These are phyloP conservation scores for Amanita jacksonii DNA, from an alignment of 768 basidiomycete species.

Conservation along the genomic window DNA sequence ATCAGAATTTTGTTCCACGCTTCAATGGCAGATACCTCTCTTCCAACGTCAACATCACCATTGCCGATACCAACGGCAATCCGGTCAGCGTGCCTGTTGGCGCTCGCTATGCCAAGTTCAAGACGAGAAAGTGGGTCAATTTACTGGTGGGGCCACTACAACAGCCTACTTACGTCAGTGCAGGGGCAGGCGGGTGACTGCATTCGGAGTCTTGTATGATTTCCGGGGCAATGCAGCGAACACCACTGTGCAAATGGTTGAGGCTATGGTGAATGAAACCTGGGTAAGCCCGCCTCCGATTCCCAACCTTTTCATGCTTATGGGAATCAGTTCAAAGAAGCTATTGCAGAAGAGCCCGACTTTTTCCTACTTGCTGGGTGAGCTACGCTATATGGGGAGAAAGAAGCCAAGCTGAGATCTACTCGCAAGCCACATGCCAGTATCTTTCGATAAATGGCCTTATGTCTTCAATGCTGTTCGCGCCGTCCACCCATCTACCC, in stretches of 20 bases:
- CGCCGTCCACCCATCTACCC: conserved; percentile 56
- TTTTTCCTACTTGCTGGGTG: conserved; percentile 70
- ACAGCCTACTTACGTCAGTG: neutral
- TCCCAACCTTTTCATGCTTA: neutral
- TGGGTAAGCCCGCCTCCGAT: conserved; percentile 42
- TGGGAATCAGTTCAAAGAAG: conserved; percentile 53
- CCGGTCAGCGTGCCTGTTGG: conserved; percentile 29
- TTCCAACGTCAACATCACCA: conserved; percentile 81
- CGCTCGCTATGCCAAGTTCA: conserved; percentile 61
- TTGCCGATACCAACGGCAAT: conserved; percentile 32
- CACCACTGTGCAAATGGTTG: conserved; percentile 67
- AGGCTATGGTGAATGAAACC: conserved; percentile 65
- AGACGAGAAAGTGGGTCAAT: conserved; percentile 50
- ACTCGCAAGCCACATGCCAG: conserved; percentile 69
- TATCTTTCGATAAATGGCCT: conserved; percentile 62
- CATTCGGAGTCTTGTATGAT: conserved; percentile 71
- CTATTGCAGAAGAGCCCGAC: conserved; percentile 74
- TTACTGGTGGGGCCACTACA: neutral
- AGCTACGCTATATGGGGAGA: conserved; percentile 10
- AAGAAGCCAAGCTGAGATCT: neutral
- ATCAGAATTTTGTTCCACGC: conserved; percentile 56
- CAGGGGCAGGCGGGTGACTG: conserved; percentile 60
- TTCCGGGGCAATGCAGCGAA: conserved; percentile 64
- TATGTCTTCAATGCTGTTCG: conserved; percentile 67
- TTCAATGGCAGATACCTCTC: conserved; percentile 70